Evolutionary conservation across 169 alveolate species (phyloP).

Genomic region (Plasmodium vivax): DNA sequence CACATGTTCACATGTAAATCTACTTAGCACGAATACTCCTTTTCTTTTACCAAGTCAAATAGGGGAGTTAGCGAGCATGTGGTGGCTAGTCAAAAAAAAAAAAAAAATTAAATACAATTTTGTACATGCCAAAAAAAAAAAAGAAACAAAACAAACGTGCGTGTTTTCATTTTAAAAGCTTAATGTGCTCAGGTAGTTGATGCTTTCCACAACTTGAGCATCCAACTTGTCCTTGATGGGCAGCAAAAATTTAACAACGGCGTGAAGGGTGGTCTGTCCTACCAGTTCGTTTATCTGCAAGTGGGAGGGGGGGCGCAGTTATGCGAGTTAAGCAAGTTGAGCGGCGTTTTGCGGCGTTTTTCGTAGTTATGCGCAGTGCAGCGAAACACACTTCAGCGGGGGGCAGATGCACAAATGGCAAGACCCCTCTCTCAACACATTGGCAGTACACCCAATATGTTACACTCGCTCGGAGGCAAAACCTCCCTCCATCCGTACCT

Average conservation of each 20-base stretch:
- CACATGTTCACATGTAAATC: neutral
- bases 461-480: neutral
- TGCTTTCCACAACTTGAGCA: conserved; percentile 69
- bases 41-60: neutral
- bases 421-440: neutral
- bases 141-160: neutral
- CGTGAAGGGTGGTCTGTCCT: conserved; percentile 14
- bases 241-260: conserved; percentile 43
- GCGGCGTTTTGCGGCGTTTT: neutral
- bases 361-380: neutral
- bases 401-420: neutral
- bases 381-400: neutral
- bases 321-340: no score
- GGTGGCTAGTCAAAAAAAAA: neutral
- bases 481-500: neutral
- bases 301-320: neutral
- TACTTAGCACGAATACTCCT: neutral
- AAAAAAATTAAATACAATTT: neutral
- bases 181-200: conserved; percentile 40
- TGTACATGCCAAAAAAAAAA: neutral
- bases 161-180: conserved; percentile 20
- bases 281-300: conserved; percentile 70
- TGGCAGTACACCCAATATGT: neutral
- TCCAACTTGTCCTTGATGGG: conserved; percentile 73
- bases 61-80: neutral